Evolutionary conservation across 75 land plant genomes (phyloP), one percentile per base, ranked within the genome.

Genomic region (Pinus tabuliformis): DNA sequence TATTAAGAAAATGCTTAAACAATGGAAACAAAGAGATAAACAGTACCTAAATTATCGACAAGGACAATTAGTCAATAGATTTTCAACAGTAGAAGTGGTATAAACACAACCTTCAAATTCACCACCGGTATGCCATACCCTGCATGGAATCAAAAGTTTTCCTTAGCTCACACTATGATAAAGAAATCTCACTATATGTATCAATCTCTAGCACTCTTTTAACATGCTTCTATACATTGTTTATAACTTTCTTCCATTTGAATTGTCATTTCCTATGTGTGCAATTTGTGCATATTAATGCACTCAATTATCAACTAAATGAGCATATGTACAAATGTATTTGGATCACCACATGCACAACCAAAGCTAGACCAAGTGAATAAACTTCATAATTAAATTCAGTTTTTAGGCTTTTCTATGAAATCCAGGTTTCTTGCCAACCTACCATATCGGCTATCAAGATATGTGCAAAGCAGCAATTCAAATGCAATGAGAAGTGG

Each of bases 401-500:
- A 37, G 18, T 64, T 36, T 18, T 64, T 36, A 37, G 3, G 49
- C 37, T 7, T 39, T 68, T 33, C 18, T 37, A 21, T 68, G 49
- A 68, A 68, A 68, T 20, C 33, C 37, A 39, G 42, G 52, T 20
- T n/a, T 5, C 42, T 42, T 17, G 52, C 52, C 20, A 14, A 49
- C 56, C 58, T 93, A 95, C 98, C 97, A 77, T 83, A 74, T 17
- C 37, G 65, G 70, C 86, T 92, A 76, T 91, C 91, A 76, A 96
- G 92, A 78, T 92, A 90, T 74, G 91, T 82, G 78, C 99, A 96
- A 68, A 96, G 91, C 14, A 96, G 91, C 49, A 96, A 76, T 82
- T 96, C 99, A 89, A 96, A 96, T 71, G 99, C 88, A 76, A 96
- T 78, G 56, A 96, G 88, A 72, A 96, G 78, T 16, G 99, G 99